These are phyloP conservation scores for Trichoderma semiorbis DNA, from an alignment of 2,329 filamentous ascomycete species.

Conservation along the genomic window DNA sequence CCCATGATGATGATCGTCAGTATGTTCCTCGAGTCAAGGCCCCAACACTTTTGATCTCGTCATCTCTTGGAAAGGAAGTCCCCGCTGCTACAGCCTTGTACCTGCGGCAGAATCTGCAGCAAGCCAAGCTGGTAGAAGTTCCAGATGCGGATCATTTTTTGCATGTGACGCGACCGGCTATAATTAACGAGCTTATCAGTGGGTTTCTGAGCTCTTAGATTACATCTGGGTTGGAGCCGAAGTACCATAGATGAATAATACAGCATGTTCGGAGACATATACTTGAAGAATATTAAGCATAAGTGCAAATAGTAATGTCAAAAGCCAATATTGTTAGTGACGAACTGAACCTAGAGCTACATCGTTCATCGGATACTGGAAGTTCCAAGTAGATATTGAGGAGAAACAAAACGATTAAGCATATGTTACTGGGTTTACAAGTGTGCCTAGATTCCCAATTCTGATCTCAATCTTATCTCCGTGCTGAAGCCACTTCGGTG, in stretches of 20 bases:
- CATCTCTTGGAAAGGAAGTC: background rate
- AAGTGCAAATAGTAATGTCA: background rate
- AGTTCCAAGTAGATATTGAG: background rate
- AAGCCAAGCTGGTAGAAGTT: background rate
- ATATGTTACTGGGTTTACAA: background rate
- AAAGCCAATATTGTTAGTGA: background rate
- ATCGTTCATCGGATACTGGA: background rate
- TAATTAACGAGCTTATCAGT: background rate
- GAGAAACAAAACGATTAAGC: background rate
- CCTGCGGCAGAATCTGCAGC: background rate
- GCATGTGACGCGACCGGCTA: background rate
- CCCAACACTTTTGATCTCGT: background rate
- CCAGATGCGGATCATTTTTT: background rate
- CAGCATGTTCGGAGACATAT: background rate
- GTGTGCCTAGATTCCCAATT: background rate
- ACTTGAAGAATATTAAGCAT: background rate
- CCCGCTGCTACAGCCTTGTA: background rate
- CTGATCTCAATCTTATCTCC: background rate
- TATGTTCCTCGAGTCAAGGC: background rate
- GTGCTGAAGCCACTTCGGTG: background rate
- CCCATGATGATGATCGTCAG: background rate
- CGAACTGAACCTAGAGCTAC: background rate
- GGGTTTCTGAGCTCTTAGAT: background rate
- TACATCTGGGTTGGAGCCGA: background rate
- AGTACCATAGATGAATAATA: background rate